A percentile compares a stretch with the other conserved stretches of the same genome.
Conservation (phyloP, 306 rosid species). For the Senna tora region DNA sequence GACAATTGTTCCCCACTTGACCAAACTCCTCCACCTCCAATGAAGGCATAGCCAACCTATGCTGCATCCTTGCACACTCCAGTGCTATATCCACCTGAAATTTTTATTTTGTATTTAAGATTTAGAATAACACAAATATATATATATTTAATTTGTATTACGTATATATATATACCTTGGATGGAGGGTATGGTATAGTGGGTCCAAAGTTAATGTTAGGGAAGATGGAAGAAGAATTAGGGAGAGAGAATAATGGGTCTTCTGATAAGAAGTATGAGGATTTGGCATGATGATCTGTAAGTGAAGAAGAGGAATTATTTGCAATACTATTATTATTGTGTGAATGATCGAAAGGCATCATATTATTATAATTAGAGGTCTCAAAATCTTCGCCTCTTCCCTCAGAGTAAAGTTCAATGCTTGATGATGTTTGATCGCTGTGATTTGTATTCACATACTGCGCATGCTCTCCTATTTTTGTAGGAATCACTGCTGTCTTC, state of each 20-base stretch:
- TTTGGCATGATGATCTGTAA: slow-evolving; percentile 50
- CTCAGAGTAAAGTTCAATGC: slow-evolving; percentile 74
- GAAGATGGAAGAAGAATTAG: slow-evolving; percentile 50
- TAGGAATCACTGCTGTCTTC: slow-evolving; percentile 58
- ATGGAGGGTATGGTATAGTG: slow-evolving; percentile 71
- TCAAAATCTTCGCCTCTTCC: slow-evolving; percentile 77
- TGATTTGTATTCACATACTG: slow-evolving; percentile 57
- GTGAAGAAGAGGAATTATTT: slow-evolving; percentile 30
- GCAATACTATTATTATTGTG: slow-evolving; percentile 21
- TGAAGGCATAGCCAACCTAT: slow-evolving; percentile 80
- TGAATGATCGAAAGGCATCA: slow-evolving; percentile 48
- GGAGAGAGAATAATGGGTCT: slow-evolving; percentile 49
- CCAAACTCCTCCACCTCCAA: slow-evolving; percentile 73
- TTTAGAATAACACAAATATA: not conserved
- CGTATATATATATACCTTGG: slow-evolving; percentile 49
- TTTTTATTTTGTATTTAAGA: too few relatives aligned
- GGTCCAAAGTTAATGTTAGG: slow-evolving; percentile 59
- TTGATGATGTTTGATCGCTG: slow-evolving; percentile 66
- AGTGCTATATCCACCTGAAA: slow-evolving; percentile 82
- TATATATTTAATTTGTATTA: too few relatives aligned
- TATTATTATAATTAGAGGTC: slow-evolving; percentile 50
- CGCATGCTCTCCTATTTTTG: slow-evolving; percentile 56
- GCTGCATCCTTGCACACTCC: slow-evolving; percentile 97
- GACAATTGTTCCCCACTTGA: slow-evolving; percentile 50
- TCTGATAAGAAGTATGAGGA: slow-evolving; percentile 62